Evolutionary conservation across 331 rosid genomes (phyloP).

Genomic region (Quercus phellos): DNA sequence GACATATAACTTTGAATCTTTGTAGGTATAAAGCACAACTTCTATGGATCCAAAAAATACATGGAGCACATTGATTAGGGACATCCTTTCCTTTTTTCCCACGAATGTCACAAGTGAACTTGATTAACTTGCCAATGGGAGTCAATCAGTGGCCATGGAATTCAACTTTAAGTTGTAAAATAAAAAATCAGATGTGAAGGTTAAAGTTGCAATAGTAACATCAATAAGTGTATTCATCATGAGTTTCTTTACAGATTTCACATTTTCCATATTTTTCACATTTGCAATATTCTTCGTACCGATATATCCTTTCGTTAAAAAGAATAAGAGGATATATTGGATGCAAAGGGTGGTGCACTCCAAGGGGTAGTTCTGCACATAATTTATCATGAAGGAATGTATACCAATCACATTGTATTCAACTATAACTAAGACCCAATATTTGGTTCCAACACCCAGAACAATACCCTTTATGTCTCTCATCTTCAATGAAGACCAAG

Average conservation of each 20-base stretch:
- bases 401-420: too few species aligned
- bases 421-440: too few species aligned
- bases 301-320: background rate
- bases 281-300: too few species aligned
- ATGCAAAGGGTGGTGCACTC: background rate
- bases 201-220: background rate
- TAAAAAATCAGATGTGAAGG: background rate
- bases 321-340: background rate
- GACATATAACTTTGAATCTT: too few species aligned
- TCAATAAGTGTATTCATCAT: background rate
- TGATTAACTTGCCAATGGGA: background rate
- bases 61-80: background rate
- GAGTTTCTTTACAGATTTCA: background rate
- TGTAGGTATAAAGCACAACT: background rate
- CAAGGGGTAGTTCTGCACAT: background rate
- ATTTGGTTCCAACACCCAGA: too few species aligned
- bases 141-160: too few species aligned
- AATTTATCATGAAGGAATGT: background rate
- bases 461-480: too few species aligned
- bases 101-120: background rate
- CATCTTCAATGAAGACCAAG: too few species aligned
- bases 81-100: background rate
- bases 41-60: background rate
- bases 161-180: too few species aligned
- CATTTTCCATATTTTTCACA: background rate